These are phyloP conservation scores for Cucumis cinereus DNA, from an alignment of 306 rosid genomes.

Conservation along the genomic window DNA sequence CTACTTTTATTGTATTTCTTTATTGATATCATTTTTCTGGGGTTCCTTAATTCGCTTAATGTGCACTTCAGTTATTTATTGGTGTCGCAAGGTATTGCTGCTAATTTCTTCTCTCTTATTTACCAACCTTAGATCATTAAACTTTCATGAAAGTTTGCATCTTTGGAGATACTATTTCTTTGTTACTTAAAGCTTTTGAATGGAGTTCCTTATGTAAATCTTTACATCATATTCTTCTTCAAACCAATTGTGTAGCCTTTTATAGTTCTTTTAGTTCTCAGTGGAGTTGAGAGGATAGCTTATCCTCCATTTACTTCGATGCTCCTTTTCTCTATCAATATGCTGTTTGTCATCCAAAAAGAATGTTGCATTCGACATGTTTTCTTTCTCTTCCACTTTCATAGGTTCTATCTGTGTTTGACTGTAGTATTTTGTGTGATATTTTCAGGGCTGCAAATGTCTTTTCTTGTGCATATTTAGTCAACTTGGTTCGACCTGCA, in stretches of 20 bases:
- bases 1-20: constrained; percentile 10
- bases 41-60: constrained; percentile 34
- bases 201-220: not conserved
- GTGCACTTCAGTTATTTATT: constrained; percentile 61
- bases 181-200: not conserved
- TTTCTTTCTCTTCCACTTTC: not conserved
- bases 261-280: not conserved
- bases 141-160: not conserved
- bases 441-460: constrained; percentile 74
- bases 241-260: not conserved
- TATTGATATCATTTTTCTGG: constrained; percentile 7
- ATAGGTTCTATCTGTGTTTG: not conserved
- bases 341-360: not conserved
- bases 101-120: constrained; percentile 3
- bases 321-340: not conserved
- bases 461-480: constrained; percentile 85
- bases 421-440: not conserved
- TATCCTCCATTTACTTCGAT: not conserved
- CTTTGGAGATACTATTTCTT: not conserved
- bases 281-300: not conserved
- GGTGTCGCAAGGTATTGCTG: constrained; percentile 70
- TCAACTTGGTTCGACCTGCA: constrained; percentile 76
- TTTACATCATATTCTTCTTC: not conserved
- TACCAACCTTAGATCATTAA: not conserved
- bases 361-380: not conserved